Percentiles rank a stretch among this genome's conserved stretches.
These are phyloP conservation scores for Phaffomyces thermotolerans DNA, from an alignment of 805 yeast genomes.

Conservation along the genomic window DNA sequence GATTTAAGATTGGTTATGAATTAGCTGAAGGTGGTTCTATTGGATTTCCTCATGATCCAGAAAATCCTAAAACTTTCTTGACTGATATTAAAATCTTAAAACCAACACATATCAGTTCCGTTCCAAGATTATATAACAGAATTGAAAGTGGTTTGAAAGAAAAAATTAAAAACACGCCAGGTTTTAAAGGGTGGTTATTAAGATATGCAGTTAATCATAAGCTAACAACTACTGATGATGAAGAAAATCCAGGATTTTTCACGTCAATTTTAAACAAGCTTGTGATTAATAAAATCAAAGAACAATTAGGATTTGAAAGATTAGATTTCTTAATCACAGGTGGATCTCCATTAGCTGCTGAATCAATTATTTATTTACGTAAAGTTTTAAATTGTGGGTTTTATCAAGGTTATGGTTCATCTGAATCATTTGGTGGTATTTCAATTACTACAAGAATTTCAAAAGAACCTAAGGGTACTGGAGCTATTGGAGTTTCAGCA, in stretches of 20 bases:
- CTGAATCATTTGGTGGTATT: conserved; percentile 66
- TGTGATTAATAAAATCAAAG: conserved; percentile 36
- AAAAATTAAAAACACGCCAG: conserved; percentile 36
- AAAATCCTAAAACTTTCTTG: conserved; percentile 42
- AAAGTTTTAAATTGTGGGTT: conserved; percentile 51
- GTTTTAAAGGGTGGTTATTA: conserved; percentile 35
- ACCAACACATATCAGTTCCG: conserved; percentile 49
- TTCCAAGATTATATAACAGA: conserved; percentile 57
- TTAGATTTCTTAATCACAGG: conserved; percentile 40
- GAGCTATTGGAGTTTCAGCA: conserved; percentile 46
- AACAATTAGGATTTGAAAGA: conserved; percentile 42
- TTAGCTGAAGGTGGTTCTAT: conserved; percentile 41
- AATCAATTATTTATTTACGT: conserved; percentile 52
- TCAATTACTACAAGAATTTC: conserved; percentile 40
- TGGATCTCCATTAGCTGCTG: conserved; percentile 64
- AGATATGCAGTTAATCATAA: conserved; percentile 37
- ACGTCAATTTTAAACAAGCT: conserved; percentile 29
- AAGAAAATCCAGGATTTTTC: conserved; percentile 30
- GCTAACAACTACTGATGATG: conserved; percentile 17
- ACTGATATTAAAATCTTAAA: conserved; percentile 50
- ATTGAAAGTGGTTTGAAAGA: conserved; percentile 55
- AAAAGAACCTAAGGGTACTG: conserved; percentile 44
- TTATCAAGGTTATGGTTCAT: conserved; percentile 69
- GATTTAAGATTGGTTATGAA: conserved; percentile 37
- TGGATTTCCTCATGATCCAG: conserved; percentile 51